These are phyloP conservation scores for Pichia sp. DNA, from an alignment of 1,139 yeast genomes.

Conservation along the genomic window DNA sequence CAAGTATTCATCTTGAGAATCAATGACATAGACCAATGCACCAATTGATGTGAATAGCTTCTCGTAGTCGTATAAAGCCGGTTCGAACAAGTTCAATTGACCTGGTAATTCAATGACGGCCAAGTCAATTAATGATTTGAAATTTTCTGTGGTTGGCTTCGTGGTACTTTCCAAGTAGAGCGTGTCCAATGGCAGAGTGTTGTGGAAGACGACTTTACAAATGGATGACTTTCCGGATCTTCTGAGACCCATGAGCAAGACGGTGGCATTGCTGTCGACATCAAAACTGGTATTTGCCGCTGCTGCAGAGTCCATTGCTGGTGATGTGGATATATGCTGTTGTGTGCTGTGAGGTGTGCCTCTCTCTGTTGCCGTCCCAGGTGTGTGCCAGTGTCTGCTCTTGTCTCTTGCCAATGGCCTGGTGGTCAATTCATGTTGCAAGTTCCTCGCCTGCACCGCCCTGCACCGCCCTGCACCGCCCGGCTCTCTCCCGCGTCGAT, in stretches of 20 bases:
- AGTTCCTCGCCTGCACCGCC: too few species aligned
- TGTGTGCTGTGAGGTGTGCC: not conserved
- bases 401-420: too few species aligned
- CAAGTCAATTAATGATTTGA: slow-evolving; percentile 72
- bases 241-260: slow-evolving; percentile 83
- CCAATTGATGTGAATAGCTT: slow-evolving; percentile 79
- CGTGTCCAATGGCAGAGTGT: slow-evolving; percentile 96
- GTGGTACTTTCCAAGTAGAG: slow-evolving; percentile 87
- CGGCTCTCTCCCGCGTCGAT: not conserved
- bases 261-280: slow-evolving; percentile 61
- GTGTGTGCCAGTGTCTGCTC: too few species aligned
- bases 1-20: slow-evolving; percentile 91
- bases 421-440: too few species aligned
- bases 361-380: too few species aligned
- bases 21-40: slow-evolving; percentile 93
- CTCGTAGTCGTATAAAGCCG: slow-evolving; percentile 68
- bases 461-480: too few species aligned
- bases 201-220: slow-evolving; percentile 92
- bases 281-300: slow-evolving; percentile 14
- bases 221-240: slow-evolving; percentile 82
- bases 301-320: slow-evolving; percentile 10
- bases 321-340: not conserved
- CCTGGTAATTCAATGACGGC: slow-evolving; percentile 98
- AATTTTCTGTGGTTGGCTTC: slow-evolving; percentile 77
- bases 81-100: slow-evolving; percentile 86